phyloP scores from a whole-genome alignment of 139 green algal genomes.

The Zygnema cylindricum region DNA sequence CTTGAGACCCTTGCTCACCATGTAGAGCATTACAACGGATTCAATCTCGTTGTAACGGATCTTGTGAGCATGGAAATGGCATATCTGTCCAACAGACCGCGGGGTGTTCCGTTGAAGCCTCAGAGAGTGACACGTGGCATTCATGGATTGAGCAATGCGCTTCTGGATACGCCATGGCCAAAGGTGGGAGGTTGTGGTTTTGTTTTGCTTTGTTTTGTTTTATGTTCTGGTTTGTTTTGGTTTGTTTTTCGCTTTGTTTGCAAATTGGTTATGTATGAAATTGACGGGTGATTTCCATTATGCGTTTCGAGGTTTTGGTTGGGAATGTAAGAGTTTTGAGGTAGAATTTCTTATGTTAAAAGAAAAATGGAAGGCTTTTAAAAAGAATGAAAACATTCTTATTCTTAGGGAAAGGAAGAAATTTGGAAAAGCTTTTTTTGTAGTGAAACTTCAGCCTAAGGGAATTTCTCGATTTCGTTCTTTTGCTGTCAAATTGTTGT shows the following conservation, averaged over 20 bases:
- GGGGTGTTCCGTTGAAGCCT: neutral
- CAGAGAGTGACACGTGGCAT: conserved; percentile 8
- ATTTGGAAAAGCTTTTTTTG: too few relatives aligned
- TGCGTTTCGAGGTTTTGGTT: neutral
- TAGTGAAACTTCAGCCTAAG: too few relatives aligned
- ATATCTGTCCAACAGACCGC: conserved; percentile 17
- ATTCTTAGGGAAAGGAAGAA: too few relatives aligned
- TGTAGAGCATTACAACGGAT: conserved; percentile 41
- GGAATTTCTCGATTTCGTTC: too few relatives aligned
- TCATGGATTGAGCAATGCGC: conserved; percentile 56
- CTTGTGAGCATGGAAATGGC: neutral
- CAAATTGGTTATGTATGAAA: neutral
- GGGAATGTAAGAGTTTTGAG: neutral
- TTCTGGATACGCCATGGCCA: conserved; percentile 56
- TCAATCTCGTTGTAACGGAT: conserved; percentile 62
- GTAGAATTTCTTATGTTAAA: too few relatives aligned
- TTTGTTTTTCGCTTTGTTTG: too few relatives aligned
- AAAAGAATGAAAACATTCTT: too few relatives aligned
- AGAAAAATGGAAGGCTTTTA: too few relatives aligned
- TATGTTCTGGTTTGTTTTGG: too few relatives aligned
- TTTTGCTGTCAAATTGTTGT: too few relatives aligned
- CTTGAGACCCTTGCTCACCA: conserved; percentile 2
- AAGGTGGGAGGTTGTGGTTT: too few relatives aligned
- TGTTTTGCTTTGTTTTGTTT: too few relatives aligned
- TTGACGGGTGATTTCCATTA: neutral